A percentile compares a stretch with the other conserved stretches of the same genome.
Conservation (phyloP, 192 early-diverging fungal species). For the Backusella mclennaniae region DNA sequence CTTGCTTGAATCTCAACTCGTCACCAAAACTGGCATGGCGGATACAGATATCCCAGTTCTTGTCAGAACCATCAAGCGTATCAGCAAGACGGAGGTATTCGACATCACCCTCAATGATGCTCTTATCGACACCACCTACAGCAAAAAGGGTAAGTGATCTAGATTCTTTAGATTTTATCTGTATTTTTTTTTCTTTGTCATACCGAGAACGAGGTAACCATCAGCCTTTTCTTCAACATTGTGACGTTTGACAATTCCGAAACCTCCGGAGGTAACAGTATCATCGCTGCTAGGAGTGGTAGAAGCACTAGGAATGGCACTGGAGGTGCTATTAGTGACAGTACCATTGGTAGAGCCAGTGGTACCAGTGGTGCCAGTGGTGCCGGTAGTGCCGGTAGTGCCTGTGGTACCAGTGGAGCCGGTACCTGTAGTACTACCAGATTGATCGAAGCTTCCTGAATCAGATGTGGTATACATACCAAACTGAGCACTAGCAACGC, state of each 20-base stretch:
- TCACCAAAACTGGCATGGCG: conserved; percentile 28
- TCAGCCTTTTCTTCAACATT: conserved; percentile 10
- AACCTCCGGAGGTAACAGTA: conserved; percentile 13
- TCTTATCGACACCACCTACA: conserved; percentile 32
- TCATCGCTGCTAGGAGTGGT: background rate
- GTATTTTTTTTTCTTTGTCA: background rate
- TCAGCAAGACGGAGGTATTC: conserved; percentile 20
- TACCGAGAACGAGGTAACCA: conserved; percentile 31
- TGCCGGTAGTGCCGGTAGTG: background rate
- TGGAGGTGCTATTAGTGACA: background rate
- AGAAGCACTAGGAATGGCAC: background rate
- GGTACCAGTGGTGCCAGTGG: background rate
- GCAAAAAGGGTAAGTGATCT: background rate
- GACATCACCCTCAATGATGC: conserved; percentile 19
- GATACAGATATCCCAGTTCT: conserved; percentile 37
- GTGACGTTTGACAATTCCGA: conserved; percentile 7
- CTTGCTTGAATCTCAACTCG: conserved; percentile 15
- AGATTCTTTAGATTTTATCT: background rate
- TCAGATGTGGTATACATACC: conserved; percentile 29
- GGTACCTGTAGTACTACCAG: background rate
- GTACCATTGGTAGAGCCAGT: background rate
- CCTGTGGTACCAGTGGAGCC: background rate
- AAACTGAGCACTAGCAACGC: conserved; percentile 28
- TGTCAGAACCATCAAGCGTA: background rate
- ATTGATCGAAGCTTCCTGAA: conserved; percentile 11